Evolutionary conservation across 495 filamentous ascomycete species (phyloP).

Genomic region (Apodospora peruviana): DNA sequence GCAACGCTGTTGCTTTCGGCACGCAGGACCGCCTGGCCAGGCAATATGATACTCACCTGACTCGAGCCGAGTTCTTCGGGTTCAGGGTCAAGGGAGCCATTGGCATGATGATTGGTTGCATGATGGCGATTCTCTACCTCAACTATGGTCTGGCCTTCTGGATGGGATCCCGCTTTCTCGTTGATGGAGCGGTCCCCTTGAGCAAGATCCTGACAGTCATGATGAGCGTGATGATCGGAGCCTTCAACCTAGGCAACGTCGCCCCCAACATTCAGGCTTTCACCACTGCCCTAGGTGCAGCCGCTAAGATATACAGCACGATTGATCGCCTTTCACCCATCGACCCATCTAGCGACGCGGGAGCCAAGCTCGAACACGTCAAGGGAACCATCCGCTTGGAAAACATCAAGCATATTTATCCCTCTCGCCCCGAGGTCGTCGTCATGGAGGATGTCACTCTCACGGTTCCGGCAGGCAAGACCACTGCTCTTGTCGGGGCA

Average conservation of each 20-base stretch:
- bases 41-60: slow-evolving; percentile 74
- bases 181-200: slow-evolving; percentile 54
- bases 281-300: slow-evolving; percentile 73
- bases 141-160: slow-evolving; percentile 94
- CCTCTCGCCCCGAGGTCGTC: slow-evolving; percentile 81
- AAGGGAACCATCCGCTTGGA: slow-evolving; percentile 77
- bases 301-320: slow-evolving; percentile 82
- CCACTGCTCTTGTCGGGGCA: slow-evolving; percentile 79
- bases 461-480: slow-evolving; percentile 75
- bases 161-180: slow-evolving; percentile 80
- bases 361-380: slow-evolving; percentile 63
- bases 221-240: slow-evolving; percentile 85
- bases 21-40: slow-evolving; percentile 83
- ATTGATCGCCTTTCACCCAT: slow-evolving; percentile 89
- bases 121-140: slow-evolving; percentile 79
- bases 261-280: slow-evolving; percentile 75
- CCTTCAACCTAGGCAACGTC: slow-evolving; percentile 85
- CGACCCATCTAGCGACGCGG: slow-evolving; percentile 68
- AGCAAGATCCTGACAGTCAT: slow-evolving; percentile 68
- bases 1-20: slow-evolving; percentile 89
- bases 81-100: slow-evolving; percentile 65
- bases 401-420: slow-evolving; percentile 87
- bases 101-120: slow-evolving; percentile 70
- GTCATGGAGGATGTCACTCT: slow-evolving; percentile 81
- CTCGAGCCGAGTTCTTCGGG: slow-evolving; percentile 68